Evolutionary conservation across 192 early-diverging fungal species (phyloP).

Genomic region (Podila epigama): DNA sequence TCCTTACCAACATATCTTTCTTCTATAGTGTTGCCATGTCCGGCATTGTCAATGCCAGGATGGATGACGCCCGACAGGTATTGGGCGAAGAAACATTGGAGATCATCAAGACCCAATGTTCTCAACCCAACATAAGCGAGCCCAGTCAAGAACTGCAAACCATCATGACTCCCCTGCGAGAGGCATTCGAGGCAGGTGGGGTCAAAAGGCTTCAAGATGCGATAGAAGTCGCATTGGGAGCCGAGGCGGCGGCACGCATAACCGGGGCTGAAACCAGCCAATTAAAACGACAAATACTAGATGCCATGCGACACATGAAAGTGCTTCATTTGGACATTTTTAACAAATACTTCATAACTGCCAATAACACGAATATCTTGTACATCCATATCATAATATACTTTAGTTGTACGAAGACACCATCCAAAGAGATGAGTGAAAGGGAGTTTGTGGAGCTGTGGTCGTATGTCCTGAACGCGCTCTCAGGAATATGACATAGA

Average conservation of each 20-base stretch:
- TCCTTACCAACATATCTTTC: neutral
- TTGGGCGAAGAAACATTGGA: conserved; percentile 10
- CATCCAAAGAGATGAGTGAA: conserved; percentile 20
- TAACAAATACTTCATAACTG: neutral
- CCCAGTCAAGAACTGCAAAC: conserved; percentile 4
- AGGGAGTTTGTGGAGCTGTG: conserved; percentile 11
- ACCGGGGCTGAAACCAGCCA: neutral
- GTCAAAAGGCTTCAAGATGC: conserved; percentile 4
- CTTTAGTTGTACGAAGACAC: conserved; percentile 12
- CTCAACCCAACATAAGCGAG: conserved; percentile 9
- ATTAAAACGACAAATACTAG: conserved; percentile 12
- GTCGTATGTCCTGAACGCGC: conserved; percentile 12
- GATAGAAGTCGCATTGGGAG: conserved; percentile 13
- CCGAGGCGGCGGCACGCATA: conserved; percentile 9
- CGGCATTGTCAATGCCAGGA: conserved; percentile 19
- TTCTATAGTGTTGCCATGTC: conserved; percentile 21
- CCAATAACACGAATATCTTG: conserved; percentile 6
- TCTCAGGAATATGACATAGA: conserved; percentile 14
- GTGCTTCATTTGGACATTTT: conserved; percentile 2
- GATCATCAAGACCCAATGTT: conserved; percentile 15
- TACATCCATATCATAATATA: no score
- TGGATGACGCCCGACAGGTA: conserved; percentile 10
- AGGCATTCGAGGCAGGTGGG: conserved; percentile 14
- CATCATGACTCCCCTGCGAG: conserved; percentile 10
- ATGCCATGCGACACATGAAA: conserved; percentile 14